These are phyloP conservation scores for Carallia pectinifolia DNA, from an alignment of 345 rosid genomes.

Conservation along the genomic window DNA sequence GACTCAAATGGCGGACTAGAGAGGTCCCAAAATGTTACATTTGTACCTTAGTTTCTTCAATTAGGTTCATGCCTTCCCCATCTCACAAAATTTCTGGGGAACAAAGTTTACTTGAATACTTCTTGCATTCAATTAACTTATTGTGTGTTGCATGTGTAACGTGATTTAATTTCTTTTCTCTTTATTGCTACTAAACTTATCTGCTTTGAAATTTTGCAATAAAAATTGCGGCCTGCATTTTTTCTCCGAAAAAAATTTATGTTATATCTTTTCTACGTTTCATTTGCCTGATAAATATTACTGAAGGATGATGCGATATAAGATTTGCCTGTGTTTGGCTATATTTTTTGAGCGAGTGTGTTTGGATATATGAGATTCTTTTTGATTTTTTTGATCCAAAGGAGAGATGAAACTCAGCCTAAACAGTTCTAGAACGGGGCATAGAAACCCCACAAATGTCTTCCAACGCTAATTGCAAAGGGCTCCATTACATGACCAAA, in stretches of 20 bases:
- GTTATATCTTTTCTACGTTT: not conserved
- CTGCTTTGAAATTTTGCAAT: not conserved
- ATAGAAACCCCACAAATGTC: too few species aligned
- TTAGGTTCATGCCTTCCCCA: constrained; percentile 5
- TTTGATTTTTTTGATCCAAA: too few species aligned
- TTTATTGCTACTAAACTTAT: not conserved
- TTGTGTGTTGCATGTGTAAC: not conserved
- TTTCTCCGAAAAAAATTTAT: not conserved
- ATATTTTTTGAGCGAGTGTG: too few species aligned
- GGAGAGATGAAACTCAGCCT: too few species aligned
- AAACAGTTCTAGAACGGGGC: too few species aligned
- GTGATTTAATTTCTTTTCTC: constrained; percentile 4
- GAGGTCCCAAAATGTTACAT: not conserved
- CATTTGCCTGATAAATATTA: not conserved
- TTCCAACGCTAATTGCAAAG: too few species aligned
- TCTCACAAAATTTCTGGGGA: constrained; percentile 2
- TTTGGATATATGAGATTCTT: too few species aligned
- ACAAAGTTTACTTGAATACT: constrained; percentile 5
- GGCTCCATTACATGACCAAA: too few species aligned
- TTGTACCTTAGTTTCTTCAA: not conserved
- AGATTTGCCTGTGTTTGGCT: too few species aligned
- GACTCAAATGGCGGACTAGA: constrained; percentile 69
- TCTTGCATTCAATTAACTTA: constrained; percentile 4
- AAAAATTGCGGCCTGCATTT: not conserved
- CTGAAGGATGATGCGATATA: too few species aligned